phyloP scores from a whole-genome alignment of 2,329 filamentous ascomycete genomes.

The Fusarium sp. region DNA sequence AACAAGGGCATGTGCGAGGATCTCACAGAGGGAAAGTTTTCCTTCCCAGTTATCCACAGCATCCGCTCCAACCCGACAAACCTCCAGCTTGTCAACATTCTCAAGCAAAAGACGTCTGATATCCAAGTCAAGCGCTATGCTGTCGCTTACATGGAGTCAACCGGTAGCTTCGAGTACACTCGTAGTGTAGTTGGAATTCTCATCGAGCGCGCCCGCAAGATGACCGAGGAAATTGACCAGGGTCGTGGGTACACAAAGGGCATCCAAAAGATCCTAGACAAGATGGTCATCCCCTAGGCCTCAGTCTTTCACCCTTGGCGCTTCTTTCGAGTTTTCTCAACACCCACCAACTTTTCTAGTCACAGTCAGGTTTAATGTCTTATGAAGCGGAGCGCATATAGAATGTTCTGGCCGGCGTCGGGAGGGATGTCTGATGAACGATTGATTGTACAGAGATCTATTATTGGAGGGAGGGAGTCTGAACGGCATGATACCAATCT shows the following conservation, averaged over 20 bases:
- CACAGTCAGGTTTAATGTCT: conserved; percentile 34
- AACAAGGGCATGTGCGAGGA: conserved; percentile 98
- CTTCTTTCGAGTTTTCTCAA: neutral
- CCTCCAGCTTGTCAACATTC: conserved; percentile 87
- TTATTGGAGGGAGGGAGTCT: conserved; percentile 14
- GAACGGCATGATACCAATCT: conserved; percentile 33
- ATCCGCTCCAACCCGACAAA: conserved; percentile 82
- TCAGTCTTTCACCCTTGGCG: neutral
- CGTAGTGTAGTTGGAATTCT: conserved; percentile 74
- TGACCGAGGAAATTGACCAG: conserved; percentile 74
- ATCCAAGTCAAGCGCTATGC: conserved; percentile 93
- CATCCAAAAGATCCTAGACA: conserved; percentile 76
- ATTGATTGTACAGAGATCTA: conserved; percentile 15
- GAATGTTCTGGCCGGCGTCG: conserved; percentile 39
- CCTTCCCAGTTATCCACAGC: conserved; percentile 93
- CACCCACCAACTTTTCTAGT: conserved; percentile 9
- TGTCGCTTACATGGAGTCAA: conserved; percentile 89
- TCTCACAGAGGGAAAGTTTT: conserved; percentile 96
- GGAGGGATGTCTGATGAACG: conserved; percentile 18
- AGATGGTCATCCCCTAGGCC: conserved; percentile 60
- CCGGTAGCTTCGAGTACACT: conserved; percentile 91
- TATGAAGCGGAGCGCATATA: conserved; percentile 41
- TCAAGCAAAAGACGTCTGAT: conserved; percentile 89
- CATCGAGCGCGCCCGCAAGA: conserved; percentile 70
- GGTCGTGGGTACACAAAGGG: conserved; percentile 67